Percentiles rank a stretch among this genome's conserved stretches.
These are phyloP conservation scores for Pseudodiploospora longispora DNA, from an alignment of 2,329 filamentous ascomycete genomes.

Conservation along the genomic window DNA sequence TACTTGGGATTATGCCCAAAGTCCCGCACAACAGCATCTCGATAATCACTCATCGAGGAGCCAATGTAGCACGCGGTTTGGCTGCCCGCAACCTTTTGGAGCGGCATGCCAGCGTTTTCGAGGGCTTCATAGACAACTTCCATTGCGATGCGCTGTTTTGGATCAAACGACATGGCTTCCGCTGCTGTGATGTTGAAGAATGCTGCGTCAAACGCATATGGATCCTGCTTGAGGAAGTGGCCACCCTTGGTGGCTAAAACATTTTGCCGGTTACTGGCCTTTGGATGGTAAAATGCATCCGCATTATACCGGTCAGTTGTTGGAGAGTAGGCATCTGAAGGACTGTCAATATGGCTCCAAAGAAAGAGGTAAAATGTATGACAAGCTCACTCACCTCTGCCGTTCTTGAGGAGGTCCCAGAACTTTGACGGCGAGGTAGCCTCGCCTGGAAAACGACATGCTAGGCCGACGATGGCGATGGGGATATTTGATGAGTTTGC, in stretches of 20 bases:
- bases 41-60: slow-evolving; percentile 16
- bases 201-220: slow-evolving; percentile 36
- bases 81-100: slow-evolving; percentile 17
- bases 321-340: no score
- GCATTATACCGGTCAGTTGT: no score
- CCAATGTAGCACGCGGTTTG: slow-evolving; percentile 22
- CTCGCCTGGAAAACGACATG: slow-evolving; percentile 30
- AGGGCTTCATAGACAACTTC: slow-evolving; percentile 20
- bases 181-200: slow-evolving; percentile 40
- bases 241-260: slow-evolving; percentile 17
- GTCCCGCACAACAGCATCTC: slow-evolving; percentile 15
- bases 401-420: slow-evolving; percentile 28
- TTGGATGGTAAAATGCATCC: no score
- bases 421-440: slow-evolving; percentile 23
- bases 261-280: no score
- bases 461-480: slow-evolving; percentile 32
- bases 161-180: slow-evolving; percentile 32
- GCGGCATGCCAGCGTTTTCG: slow-evolving; percentile 23
- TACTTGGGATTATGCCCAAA: slow-evolving; percentile 34
- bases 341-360: no score
- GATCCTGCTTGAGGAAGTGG: slow-evolving; percentile 34
- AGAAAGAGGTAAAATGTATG: no score
- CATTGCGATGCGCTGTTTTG: slow-evolving; percentile 24
- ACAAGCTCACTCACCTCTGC: no score
- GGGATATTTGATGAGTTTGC: no score